Percentiles rank a stretch among this genome's conserved stretches.
phyloP scores from a whole-genome alignment of 768 basidiomycete species.

The Russula brevipes region DNA sequence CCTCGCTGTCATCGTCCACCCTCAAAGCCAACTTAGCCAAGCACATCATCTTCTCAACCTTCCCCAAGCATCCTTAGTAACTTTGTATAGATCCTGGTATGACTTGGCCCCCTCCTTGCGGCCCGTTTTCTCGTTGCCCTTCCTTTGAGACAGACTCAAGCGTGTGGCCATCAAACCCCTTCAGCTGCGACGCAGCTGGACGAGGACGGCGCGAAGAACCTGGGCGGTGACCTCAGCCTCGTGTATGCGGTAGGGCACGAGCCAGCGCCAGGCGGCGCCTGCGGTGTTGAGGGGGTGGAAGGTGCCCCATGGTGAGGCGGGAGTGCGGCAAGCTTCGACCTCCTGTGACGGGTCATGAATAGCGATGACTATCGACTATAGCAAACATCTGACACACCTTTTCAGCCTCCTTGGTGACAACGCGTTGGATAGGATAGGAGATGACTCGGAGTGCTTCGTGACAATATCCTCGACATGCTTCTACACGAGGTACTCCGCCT shows the following conservation, averaged over 20 bases:
- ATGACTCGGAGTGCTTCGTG: slow-evolving; percentile 99
- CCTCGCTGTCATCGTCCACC: too few species aligned
- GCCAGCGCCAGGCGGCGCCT: too few species aligned
- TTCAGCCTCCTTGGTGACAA: slow-evolving; percentile 98
- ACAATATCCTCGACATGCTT: slow-evolving; percentile 99
- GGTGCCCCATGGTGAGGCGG: too few species aligned
- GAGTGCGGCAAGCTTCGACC: slow-evolving; percentile 84
- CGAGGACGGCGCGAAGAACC: too few species aligned
- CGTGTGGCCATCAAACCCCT: slow-evolving; percentile 98
- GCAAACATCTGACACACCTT: slow-evolving; percentile 58
- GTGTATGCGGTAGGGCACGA: too few species aligned
- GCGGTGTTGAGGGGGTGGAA: too few species aligned
- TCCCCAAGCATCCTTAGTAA: slow-evolving; percentile 98
- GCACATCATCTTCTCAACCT: slow-evolving; percentile 99
- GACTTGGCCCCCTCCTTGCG: slow-evolving; percentile 83
- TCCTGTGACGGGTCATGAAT: slow-evolving; percentile 46
- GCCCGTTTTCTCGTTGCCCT: slow-evolving; percentile 91
- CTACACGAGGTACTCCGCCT: slow-evolving; percentile 98
- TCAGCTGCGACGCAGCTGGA: slow-evolving; percentile 97
- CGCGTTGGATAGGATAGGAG: slow-evolving; percentile 98
- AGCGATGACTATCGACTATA: not conserved
- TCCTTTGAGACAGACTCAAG: slow-evolving; percentile 98
- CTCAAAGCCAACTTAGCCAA: too few species aligned
- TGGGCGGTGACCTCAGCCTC: slow-evolving; percentile 59
- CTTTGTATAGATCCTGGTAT: slow-evolving; percentile 83